Evolutionary conservation across 192 early-diverging fungal genomes (phyloP), one percentile per base, ranked within the genome.

Genomic region (Rhizophagus clarus): DNA sequence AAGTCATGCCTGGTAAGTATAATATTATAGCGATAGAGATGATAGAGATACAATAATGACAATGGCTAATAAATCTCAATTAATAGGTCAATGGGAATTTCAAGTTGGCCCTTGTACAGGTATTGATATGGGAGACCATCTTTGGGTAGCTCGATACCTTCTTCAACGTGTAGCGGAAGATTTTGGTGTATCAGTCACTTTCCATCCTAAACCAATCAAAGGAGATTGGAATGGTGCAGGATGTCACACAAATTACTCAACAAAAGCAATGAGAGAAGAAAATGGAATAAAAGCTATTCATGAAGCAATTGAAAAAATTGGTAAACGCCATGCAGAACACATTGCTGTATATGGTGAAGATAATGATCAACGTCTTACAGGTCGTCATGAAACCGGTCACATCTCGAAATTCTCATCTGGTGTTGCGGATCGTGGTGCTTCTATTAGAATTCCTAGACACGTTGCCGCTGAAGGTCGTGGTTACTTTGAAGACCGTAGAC

Each of bases 161-260:
- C 68, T 89, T 20, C 74, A 89, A 26, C 88, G 88, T 69, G 88
- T 89, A 17, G 83, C 88, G 22, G 88, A 89, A 85, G 88, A 89
- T 85, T 89, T 89, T 82, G 87, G 85, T 69, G 75, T 89, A 49
- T 80, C 81, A 4, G 88, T 89, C 20, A 84, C 87, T 2, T 87
- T 89, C 61, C 86, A 89, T 83, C 88, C 88, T 32, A 89, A 89
- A 82, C 88, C 88, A 80, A 84, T 89, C 49, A 86, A 85, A 42
- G 88, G 88, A 74, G 88, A 89, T 63, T 89, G 88, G 88, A 89
- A 89, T 40, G 88, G 88, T 75, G 88, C 88, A 26, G 88, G 88
- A 61, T 87, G 88, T 63, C 88, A 89, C 40, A 89, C 88, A 11
- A 89, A 89, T 79, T 86, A 80, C 69, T 89, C 88, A 47, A 89